Base-by-base conservation (phyloP, 1,284 basidiomycete genomes). In the Mycena sp. region DNA sequence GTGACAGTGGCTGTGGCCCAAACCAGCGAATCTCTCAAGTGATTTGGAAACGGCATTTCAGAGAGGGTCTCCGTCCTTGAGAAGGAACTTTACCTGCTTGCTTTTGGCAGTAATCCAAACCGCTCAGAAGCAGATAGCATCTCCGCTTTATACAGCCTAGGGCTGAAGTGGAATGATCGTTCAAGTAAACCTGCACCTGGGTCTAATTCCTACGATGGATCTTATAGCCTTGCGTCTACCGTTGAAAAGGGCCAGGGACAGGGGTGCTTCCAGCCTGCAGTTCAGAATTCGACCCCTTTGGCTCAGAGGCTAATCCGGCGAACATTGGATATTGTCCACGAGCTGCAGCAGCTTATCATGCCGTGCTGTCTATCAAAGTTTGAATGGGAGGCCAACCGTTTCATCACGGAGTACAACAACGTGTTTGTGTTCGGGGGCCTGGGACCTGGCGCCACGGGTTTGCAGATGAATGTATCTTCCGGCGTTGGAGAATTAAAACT, bases 191-290 rank as follows among this genome's bases (percentile, higher is more conserved):
- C 46, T 5, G 5, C 18, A 11, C 41, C 55, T 16, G 63, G 57
- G 14, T 46, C 54, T 6, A 44, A 16, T n/a, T 50, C n/a, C 18
- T 7, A 50, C 16, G 55, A 60, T 44, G 67, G 67, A 1, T 68
- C 61, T 1, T 68, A 39, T 41, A 46, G 22, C 18, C 38, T 68
- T 22, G 67, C 59, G 1, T 62, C 67, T 8, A 68, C 67, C 9
- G 59, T 62, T 8, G 60, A 55, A 48, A 54, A 68, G 59, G 67
- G 67, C 2, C 46, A 68, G 39, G 67, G 67, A 11, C 60, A 62
- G 11, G 11, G 67, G 22, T 38, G 57, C 34, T 61, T 68, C 18
- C 48, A 52, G 59, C 67, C 67, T 30, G 67, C 67, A 3, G 61
- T 68, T 9, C 67, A 68, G 38, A 34, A 37, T 16, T 10, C 38